phyloP scores from a whole-genome alignment of 345 rosid species.

The Acer negundo region DNA sequence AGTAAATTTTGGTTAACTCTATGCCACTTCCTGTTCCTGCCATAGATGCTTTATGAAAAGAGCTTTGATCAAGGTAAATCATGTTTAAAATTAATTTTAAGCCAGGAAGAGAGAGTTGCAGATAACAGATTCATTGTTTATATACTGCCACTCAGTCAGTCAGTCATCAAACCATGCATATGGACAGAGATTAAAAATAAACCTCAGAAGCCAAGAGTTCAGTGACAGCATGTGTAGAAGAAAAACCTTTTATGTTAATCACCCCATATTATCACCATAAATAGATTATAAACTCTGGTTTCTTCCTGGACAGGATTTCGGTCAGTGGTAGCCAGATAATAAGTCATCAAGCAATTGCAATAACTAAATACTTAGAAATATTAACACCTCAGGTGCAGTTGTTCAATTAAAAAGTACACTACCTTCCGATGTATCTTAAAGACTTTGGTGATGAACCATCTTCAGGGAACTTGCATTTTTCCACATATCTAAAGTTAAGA shows the following conservation, averaged over 20 bases:
- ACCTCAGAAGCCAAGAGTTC: neutral
- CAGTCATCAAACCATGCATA: neutral
- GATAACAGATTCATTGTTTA: neutral
- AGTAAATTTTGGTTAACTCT: neutral
- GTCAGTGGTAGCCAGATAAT: neutral
- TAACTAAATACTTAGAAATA: neutral
- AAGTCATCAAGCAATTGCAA: neutral
- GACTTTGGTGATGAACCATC: slow-evolving; percentile 92
- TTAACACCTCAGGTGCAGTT: neutral
- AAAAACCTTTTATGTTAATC: neutral
- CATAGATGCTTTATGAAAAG: neutral
- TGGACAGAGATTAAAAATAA: neutral
- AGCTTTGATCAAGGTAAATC: too few species aligned
- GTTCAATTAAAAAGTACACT: slow-evolving; percentile 16
- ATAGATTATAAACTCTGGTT: neutral
- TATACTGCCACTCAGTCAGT: neutral
- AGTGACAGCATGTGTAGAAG: neutral
- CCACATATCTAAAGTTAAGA: slow-evolving; percentile 63
- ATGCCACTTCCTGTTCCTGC: neutral
- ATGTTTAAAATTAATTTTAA: neutral
- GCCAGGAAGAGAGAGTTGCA: neutral
- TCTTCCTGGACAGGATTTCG: neutral
- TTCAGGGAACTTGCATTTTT: slow-evolving; percentile 90
- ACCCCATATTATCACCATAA: neutral
- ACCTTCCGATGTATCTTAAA: slow-evolving; percentile 96